phyloP scores from a whole-genome alignment of 768 basidiomycete genomes.

The Boletus rubescentipes region DNA sequence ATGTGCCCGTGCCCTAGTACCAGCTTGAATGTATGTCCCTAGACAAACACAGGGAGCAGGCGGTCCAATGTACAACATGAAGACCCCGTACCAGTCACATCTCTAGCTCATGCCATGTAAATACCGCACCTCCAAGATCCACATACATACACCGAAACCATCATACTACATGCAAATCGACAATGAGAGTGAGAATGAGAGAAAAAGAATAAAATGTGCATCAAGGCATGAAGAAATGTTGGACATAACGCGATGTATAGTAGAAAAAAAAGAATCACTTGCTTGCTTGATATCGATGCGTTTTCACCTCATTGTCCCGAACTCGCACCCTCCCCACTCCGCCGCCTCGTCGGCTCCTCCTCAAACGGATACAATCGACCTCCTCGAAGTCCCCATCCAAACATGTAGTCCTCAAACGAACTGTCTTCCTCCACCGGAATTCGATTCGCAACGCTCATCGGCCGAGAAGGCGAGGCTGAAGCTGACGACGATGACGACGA shows the following conservation, averaged over 20 bases:
- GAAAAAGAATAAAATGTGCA: neutral
- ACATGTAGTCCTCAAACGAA: slow-evolving; percentile 15
- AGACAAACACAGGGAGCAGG: too few species aligned
- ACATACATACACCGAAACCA: slow-evolving; percentile 10
- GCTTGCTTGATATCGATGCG: neutral
- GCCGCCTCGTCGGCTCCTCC: slow-evolving; percentile 5
- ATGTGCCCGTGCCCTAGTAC: too few species aligned
- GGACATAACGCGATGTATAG: too few species aligned
- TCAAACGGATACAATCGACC: neutral
- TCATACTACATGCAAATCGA: slow-evolving; percentile 7
- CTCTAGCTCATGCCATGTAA: slow-evolving; percentile 4
- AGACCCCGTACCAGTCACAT: too few species aligned
- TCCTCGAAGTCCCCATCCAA: slow-evolving; percentile 11
- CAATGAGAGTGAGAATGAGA: too few species aligned
- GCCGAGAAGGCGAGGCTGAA: slow-evolving; percentile 7
- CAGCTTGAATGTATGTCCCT: too few species aligned
- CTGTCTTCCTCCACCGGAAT: slow-evolving; percentile 22
- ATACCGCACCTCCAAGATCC: slow-evolving; percentile 16
- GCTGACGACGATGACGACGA: slow-evolving; percentile 13
- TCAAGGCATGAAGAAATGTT: neutral
- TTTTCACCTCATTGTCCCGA: slow-evolving; percentile 1
- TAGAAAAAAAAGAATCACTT: neutral
- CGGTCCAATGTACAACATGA: too few species aligned
- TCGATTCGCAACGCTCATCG: slow-evolving; percentile 16
- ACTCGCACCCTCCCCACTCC: slow-evolving; percentile 6